Percentiles rank a stretch among this genome's conserved stretches.
Conservation (phyloP, 306 rosid genomes). For the Vachellia pachyceras region DNA sequence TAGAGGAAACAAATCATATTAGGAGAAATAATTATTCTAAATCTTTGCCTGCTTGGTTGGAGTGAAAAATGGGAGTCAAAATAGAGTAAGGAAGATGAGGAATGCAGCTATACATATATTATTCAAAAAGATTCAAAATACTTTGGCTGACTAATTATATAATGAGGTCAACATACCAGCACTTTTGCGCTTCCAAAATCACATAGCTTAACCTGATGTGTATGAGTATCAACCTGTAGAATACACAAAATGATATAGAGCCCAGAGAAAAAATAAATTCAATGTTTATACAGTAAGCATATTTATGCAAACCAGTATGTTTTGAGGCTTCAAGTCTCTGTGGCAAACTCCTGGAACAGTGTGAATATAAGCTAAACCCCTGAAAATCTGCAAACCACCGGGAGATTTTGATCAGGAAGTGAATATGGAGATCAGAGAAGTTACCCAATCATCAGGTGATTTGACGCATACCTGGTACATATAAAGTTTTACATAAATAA, state of each 20-base stretch:
- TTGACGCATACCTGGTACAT: slow-evolving; percentile 76
- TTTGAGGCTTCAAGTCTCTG: slow-evolving; percentile 96
- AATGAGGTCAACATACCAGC: slow-evolving; percentile 65
- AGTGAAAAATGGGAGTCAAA: background rate
- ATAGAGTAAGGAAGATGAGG: background rate
- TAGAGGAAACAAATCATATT: slow-evolving; percentile 14
- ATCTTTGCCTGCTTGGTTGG: background rate
- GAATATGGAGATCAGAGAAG: slow-evolving; percentile 14
- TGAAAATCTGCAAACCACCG: slow-evolving; percentile 67
- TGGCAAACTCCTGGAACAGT: slow-evolving; percentile 94
- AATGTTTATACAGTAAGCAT: slow-evolving; percentile 27
- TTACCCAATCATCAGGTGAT: slow-evolving; percentile 22
- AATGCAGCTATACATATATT: background rate
- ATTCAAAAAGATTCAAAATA: background rate
- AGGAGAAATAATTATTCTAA: background rate
- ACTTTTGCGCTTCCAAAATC: slow-evolving; percentile 98
- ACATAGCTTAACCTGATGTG: slow-evolving; percentile 94
- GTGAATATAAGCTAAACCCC: slow-evolving; percentile 93
- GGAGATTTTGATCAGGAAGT: slow-evolving; percentile 27
- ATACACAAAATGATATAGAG: slow-evolving; percentile 34
- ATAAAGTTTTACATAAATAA: slow-evolving; percentile 86
- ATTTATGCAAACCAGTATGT: slow-evolving; percentile 73
- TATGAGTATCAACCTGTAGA: slow-evolving; percentile 90
- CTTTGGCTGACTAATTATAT: slow-evolving; percentile 20
- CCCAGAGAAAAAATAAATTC: background rate